A percentile compares a stretch with the other conserved stretches of the same genome.
These are phyloP conservation scores for Podospora sp. DNA, from an alignment of 495 filamentous ascomycete species.

Conservation along the genomic window DNA sequence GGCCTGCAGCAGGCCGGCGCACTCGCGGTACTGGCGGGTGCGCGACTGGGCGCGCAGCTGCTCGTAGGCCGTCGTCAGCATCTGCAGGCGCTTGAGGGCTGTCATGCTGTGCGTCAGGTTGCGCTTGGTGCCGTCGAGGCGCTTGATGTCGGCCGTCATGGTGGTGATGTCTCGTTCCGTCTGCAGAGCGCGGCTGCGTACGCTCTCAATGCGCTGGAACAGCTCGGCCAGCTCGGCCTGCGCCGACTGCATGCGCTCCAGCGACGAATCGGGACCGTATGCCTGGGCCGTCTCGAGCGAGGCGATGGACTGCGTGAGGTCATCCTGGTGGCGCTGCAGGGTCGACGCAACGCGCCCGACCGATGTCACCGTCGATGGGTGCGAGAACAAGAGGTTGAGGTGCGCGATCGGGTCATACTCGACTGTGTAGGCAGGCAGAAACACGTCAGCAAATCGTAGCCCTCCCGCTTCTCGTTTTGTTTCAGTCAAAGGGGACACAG, in stretches of 20 bases:
- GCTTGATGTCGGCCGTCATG: conserved; percentile 99
- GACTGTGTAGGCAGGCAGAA: conserved; percentile 54
- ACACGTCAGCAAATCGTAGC: conserved; percentile 33
- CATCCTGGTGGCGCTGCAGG: conserved; percentile 78
- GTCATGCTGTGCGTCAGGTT: conserved; percentile 98
- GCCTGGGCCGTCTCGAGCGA: conserved; percentile 78
- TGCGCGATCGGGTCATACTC: conserved; percentile 94
- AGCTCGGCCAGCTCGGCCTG: conserved; percentile 86
- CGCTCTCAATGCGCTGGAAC: conserved; percentile 94
- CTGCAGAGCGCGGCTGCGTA: conserved; percentile 84
- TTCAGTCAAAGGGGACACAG: neutral
- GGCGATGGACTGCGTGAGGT: conserved; percentile 78
- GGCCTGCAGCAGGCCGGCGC: conserved; percentile 89
- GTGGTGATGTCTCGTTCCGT: conserved; percentile 95
- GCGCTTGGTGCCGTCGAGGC: conserved; percentile 92
- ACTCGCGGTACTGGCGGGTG: conserved; percentile 92
- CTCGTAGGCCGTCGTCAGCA: conserved; percentile 98
- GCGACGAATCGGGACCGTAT: conserved; percentile 81
- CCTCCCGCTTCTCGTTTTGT: neutral
- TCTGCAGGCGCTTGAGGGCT: conserved; percentile 93
- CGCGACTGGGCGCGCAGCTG: conserved; percentile 84
- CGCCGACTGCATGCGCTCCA: conserved; percentile 85
- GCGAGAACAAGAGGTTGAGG: conserved; percentile 91
- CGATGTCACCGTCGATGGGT: conserved; percentile 82
- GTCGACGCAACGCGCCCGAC: conserved; percentile 70